Evolutionary conservation across 164 flowering plant genomes (phyloP).

Genomic region (Piper betle): DNA sequence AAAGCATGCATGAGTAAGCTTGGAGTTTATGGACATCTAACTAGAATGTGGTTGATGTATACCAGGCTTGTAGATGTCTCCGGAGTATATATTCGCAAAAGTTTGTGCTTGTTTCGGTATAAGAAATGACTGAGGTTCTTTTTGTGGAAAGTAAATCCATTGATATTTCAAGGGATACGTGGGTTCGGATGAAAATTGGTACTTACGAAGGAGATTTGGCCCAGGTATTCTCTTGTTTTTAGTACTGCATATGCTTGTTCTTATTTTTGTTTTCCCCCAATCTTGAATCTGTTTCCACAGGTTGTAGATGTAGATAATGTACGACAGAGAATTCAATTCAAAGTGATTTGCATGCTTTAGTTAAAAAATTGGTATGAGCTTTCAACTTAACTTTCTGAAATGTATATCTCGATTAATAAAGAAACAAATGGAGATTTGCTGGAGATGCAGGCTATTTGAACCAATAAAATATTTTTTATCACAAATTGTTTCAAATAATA

Average conservation of each 20-base stretch:
- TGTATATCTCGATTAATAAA: not conserved
- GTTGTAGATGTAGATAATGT: conserved; percentile 93
- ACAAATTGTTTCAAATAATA: no score
- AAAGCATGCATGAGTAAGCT: not conserved
- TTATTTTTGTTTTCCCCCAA: not conserved
- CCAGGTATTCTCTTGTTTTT: conserved; percentile 29
- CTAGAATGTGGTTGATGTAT: no score
- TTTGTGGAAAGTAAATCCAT: conserved; percentile 85
- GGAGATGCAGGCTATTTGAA: no score
- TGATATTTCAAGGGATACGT: conserved; percentile 68
- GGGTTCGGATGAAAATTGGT: conserved; percentile 96
- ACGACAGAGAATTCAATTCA: conserved; percentile 73
- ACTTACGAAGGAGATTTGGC: conserved; percentile 95
- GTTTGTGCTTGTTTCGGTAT: conserved; percentile 74
- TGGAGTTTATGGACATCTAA: not conserved
- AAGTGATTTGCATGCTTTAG: conserved; percentile 76
- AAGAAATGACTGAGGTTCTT: conserved; percentile 97
- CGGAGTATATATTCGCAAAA: conserved; percentile 56
- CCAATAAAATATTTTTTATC: no score
- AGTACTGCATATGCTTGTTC: not conserved
- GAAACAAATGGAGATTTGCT: not conserved
- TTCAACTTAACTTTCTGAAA: no score
- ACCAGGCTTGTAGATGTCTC: conserved; percentile 82
- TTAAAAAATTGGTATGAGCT: conserved; percentile 54
- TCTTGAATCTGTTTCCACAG: conserved; percentile 18